A percentile compares a stretch with the other conserved stretches of the same genome.
Evolutionary conservation across 2,329 filamentous ascomycete genomes (phyloP).

Genomic region (Botrytis cinerea): DNA sequence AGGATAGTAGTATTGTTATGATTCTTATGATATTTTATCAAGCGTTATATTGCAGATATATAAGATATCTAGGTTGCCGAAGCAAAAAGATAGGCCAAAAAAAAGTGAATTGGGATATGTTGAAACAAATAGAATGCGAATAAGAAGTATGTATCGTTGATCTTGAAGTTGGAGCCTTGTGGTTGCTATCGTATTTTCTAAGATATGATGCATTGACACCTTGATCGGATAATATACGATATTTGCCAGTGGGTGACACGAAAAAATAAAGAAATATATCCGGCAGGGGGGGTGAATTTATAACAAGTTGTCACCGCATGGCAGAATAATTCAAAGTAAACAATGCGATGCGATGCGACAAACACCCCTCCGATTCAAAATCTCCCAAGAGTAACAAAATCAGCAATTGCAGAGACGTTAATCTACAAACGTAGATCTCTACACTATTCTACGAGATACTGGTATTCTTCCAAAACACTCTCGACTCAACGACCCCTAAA

Average conservation of each 20-base stretch:
- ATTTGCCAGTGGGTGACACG: not conserved
- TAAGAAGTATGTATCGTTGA: not conserved
- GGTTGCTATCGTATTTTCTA: slow-evolving; percentile 10
- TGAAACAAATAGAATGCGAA: not conserved
- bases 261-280: not conserved
- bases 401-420: not conserved
- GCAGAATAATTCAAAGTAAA: slow-evolving; percentile 29
- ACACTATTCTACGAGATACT: not conserved
- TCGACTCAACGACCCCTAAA: not conserved
- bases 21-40: not conserved
- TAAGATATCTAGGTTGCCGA: not conserved
- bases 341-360: slow-evolving; percentile 26
- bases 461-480: not conserved
- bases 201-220: not conserved
- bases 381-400: not conserved
- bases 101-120: not conserved
- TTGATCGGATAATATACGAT: not conserved
- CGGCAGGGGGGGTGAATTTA: not conserved
- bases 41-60: too few relatives aligned
- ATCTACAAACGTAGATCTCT: not conserved
- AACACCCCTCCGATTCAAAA: not conserved
- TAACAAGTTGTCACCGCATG: not conserved
- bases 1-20: not conserved
- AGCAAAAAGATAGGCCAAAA: not conserved
- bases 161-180: not conserved